A percentile compares a stretch with the other conserved stretches of the same genome.
Conservation (phyloP, 345 rosid species). For the Melaleuca alternifolia region DNA sequence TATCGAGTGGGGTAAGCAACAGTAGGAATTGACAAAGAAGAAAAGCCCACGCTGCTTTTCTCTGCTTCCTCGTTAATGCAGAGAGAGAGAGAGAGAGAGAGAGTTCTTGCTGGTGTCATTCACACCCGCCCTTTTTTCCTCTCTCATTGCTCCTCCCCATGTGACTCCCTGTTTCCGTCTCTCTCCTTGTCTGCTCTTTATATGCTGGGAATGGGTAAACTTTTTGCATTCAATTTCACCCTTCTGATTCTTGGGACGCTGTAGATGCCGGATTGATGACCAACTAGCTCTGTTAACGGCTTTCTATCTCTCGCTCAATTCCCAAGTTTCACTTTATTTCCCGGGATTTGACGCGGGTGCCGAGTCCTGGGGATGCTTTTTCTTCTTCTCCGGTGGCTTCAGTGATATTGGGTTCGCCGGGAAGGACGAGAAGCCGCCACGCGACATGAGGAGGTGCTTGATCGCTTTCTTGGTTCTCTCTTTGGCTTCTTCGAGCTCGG, state of each 20-base stretch:
- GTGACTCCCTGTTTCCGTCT: neutral
- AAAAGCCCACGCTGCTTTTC: neutral
- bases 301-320: neutral
- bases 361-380: neutral
- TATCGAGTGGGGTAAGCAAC: neutral
- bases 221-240: neutral
- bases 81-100: neutral
- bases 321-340: neutral
- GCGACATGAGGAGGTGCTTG: slow-evolving; percentile 5
- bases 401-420: neutral
- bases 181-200: neutral
- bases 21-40: neutral
- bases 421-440: neutral
- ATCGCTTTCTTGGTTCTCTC: slow-evolving; percentile 4
- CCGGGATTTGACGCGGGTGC: neutral
- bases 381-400: neutral
- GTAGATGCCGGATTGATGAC: neutral
- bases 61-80: neutral
- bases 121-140: neutral
- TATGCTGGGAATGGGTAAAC: neutral
- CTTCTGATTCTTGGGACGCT: neutral
- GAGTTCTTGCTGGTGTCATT: neutral
- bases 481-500: slow-evolving; percentile 12
- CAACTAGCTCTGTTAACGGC: neutral
- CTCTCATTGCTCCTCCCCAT: neutral